A percentile compares a stretch with the other conserved stretches of the same genome.
These are phyloP conservation scores for Globisporangium alternatum DNA, from an alignment of 352 stramenopile species.

Conservation along the genomic window DNA sequence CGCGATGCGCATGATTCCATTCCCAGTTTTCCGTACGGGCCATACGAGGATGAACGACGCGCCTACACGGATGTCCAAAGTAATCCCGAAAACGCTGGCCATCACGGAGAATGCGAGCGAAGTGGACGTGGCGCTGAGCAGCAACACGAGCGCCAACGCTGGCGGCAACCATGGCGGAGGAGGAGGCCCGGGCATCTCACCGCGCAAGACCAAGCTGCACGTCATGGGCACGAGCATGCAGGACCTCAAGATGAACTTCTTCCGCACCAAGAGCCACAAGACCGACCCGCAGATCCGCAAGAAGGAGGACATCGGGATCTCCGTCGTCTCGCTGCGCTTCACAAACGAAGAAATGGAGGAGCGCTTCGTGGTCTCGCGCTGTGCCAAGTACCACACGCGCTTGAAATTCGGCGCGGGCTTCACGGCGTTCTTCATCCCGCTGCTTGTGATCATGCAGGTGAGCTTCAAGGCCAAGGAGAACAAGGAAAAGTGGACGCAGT, in stretches of 20 bases:
- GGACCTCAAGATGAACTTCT: conserved; percentile 75
- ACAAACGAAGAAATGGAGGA: conserved; percentile 67
- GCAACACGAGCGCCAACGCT: conserved; percentile 25
- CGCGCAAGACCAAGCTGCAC: conserved; percentile 40
- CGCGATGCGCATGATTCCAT: conserved; percentile 52
- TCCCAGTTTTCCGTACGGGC: conserved; percentile 66
- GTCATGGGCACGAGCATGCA: conserved; percentile 55
- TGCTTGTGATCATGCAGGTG: conserved; percentile 85
- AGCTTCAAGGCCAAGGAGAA: conserved; percentile 75
- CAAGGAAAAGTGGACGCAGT: conserved; percentile 57
- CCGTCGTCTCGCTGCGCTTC: conserved; percentile 66
- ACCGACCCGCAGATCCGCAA: conserved; percentile 28
- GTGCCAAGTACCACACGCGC: conserved; percentile 69
- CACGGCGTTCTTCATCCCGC: conserved; percentile 79
- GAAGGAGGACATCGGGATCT: conserved; percentile 81
- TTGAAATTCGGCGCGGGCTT: conserved; percentile 72
- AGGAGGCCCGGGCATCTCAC: conserved; percentile 14
- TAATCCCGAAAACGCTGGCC: conserved; percentile 55
- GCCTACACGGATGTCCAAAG: conserved; percentile 71
- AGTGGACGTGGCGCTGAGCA: conserved; percentile 30
- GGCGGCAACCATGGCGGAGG: conserved; percentile 2
- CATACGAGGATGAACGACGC: conserved; percentile 77
- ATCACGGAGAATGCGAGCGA: conserved; percentile 19
- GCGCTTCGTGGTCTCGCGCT: conserved; percentile 44
- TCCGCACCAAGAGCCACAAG: conserved; percentile 40